Evolutionary conservation across 148 eudicot species (phyloP), one percentile per base, ranked within the genome.

Genomic region (Chenopodium berlandieri): DNA sequence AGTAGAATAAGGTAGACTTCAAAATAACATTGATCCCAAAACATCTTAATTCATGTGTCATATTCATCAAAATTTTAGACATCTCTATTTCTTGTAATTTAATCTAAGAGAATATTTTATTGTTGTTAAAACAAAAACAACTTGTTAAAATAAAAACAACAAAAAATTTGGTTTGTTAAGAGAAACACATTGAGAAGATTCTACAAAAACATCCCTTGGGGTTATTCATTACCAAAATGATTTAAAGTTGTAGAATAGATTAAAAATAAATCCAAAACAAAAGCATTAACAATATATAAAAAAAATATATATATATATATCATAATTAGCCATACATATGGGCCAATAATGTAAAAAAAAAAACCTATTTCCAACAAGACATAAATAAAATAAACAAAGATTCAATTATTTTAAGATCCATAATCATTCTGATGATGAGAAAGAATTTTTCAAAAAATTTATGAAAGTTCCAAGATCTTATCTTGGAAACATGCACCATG

Each of bases 401-500:
- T 66, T 56, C 65, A 84, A 76, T 71, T 71, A 27, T 69, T 40
- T 44, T 77, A 83, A 9, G 8, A 20, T 40, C 47, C 46, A 74
- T 56, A 52, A 40, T 52, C 56, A 52, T 52, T 12, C 22, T 19
- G 34, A 74, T 63, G 56, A n/a, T 17, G 31, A 22, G 52, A 48
- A 37, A 67, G 19, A 48, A n/a, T 52, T 64, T 40, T 74, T 50
- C 68, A 83, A 76, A 80, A 56, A 75, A 27, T 27, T 72, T 80
- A 30, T 79, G 75, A 80, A 31, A 84, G 71, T 84, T 84, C 81
- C 84, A 84, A 84, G 78, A 77, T 64, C 71, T 46, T 23, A 76
- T 73, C 85, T 83, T 84, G 88, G 87, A 86, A 88, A 80, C 82
- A 84, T 71, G 82, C 85, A 84, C 90, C 76, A 88, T 86, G 88